Evolutionary conservation across 1,284 basidiomycete genomes (phyloP), one percentile per base, ranked within the genome.

Genomic region (Cutaneotrichosporon dermatis): DNA sequence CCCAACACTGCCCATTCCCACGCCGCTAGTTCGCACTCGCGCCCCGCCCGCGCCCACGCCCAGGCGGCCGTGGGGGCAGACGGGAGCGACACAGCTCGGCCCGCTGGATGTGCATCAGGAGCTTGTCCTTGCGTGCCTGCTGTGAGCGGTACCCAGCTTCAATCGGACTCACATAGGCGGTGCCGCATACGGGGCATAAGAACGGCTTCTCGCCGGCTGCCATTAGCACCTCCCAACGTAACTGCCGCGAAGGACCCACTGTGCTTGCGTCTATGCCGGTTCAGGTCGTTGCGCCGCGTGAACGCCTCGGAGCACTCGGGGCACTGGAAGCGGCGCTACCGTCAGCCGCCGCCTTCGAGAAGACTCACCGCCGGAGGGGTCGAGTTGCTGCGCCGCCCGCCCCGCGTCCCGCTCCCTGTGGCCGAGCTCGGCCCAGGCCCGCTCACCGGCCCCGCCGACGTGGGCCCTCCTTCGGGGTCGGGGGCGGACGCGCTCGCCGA

Each of bases 51-150:
- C 52, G 37, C 5, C 55, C 55, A 12, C 55, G 54, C 4, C 57
- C 50, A 4, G 58, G 55, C 6, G 39, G 55, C n/a, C 62, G 62
- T 10, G 62, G 54, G 4, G 62, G 59, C 6, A 56, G 50, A 6
- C 58, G 63, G 8, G 53, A 51, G n/a, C 58, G 61, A 54, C 64
- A 65, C 35, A 51, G 43, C 49, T 62, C 61, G 25, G 58, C 44
- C 9, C 64, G 64, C 51, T 65, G 64, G 41, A 60, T 49, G 59
- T 65, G 64, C 60, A 62, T 60, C 39, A 65, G 58, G 7, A 65
- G 61, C 44, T 65, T 65, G 57, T 65, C 64, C 42, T 65, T 65
- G 54, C 64, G 64, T 5, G 64, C 64, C 64, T 65, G 64, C 50
- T 34, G 57, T 63, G 11, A 62, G 61, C 6, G 15, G 4, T 3